A percentile compares a stretch with the other conserved stretches of the same genome.
These are phyloP conservation scores for Linnemannia zychae DNA, from an alignment of 192 early-diverging fungal genomes.

Conservation along the genomic window DNA sequence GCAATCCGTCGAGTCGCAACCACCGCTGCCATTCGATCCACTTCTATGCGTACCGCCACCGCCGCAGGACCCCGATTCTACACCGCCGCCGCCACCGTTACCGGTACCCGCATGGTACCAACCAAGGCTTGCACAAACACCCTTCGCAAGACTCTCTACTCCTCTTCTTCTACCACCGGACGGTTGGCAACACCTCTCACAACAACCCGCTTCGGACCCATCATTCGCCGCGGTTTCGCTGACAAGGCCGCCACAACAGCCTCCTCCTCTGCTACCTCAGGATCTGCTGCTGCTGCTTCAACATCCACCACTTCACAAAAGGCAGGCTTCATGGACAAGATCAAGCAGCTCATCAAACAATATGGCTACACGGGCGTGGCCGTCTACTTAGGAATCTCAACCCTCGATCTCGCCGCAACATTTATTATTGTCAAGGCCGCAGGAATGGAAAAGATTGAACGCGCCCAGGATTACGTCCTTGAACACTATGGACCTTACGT, in stretches of 20 bases:
- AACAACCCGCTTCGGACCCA: slow-evolving; percentile 17
- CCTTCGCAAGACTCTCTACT: slow-evolving; percentile 39
- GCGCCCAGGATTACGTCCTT: slow-evolving; percentile 61
- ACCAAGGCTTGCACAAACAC: slow-evolving; percentile 29
- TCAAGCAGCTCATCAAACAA: slow-evolving; percentile 62
- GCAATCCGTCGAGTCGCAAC: slow-evolving; percentile 12
- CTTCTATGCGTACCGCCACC: neutral
- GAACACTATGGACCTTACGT: slow-evolving; percentile 43
- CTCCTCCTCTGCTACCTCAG: neutral
- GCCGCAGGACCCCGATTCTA: slow-evolving; percentile 19
- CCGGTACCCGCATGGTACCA: neutral
- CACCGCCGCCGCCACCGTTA: neutral
- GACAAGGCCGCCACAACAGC: slow-evolving; percentile 6
- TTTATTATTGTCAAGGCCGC: slow-evolving; percentile 60
- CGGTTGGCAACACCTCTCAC: neutral
- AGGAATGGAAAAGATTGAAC: slow-evolving; percentile 63
- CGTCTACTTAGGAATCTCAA: slow-evolving; percentile 63
- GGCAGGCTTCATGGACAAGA: slow-evolving; percentile 48
- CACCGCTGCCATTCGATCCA: slow-evolving; percentile 23
- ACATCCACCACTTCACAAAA: slow-evolving; percentile 12
- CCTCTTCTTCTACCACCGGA: neutral
- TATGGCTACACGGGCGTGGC: slow-evolving; percentile 65
- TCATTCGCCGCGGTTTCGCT: slow-evolving; percentile 47
- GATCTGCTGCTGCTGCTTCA: neutral
- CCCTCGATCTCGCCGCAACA: slow-evolving; percentile 62